A percentile compares a stretch with the other conserved stretches of the same genome.
phyloP scores from a whole-genome alignment of 2,329 filamentous ascomycete genomes.

The Cladosporium phlei region DNA sequence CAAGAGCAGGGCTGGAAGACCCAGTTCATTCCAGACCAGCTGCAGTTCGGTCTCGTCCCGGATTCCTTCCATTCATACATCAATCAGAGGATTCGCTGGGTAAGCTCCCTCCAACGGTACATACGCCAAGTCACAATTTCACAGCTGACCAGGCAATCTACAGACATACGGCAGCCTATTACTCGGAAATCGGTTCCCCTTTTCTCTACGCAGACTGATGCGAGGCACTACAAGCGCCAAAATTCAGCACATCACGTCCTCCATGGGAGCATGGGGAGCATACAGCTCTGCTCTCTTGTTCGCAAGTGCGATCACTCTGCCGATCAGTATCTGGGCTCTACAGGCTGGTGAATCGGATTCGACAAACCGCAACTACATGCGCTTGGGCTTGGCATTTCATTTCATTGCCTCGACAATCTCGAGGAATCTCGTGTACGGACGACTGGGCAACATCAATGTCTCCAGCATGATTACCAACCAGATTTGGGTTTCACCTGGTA shows the following conservation, averaged over 20 bases:
- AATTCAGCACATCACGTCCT: too few relatives aligned
- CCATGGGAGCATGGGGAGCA: neutral
- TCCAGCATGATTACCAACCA: conserved; percentile 11
- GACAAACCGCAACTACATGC: neutral
- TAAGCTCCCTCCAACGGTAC: neutral
- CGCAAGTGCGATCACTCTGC: neutral
- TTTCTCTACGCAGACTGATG: neutral
- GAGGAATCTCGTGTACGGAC: conserved; percentile 8
- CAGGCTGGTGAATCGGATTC: neutral
- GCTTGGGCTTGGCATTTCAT: neutral
- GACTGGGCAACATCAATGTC: conserved; percentile 4
- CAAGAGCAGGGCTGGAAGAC: conserved; percentile 1
- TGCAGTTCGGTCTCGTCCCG: conserved; percentile 1
- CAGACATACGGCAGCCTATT: conserved; percentile 2
- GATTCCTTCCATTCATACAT: conserved; percentile 4
- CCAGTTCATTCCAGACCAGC: neutral
- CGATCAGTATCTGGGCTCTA: neutral
- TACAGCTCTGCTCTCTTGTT: neutral
- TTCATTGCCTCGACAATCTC: conserved; percentile 1
- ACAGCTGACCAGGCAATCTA: neutral
- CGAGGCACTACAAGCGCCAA: neutral
- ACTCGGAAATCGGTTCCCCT: neutral
- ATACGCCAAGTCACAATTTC: neutral
- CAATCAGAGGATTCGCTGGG: conserved; percentile 10
- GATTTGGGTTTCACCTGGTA: conserved; percentile 10